Conservation (phyloP, 1,284 basidiomycete species). For the Cryptococcus sp. region DNA sequence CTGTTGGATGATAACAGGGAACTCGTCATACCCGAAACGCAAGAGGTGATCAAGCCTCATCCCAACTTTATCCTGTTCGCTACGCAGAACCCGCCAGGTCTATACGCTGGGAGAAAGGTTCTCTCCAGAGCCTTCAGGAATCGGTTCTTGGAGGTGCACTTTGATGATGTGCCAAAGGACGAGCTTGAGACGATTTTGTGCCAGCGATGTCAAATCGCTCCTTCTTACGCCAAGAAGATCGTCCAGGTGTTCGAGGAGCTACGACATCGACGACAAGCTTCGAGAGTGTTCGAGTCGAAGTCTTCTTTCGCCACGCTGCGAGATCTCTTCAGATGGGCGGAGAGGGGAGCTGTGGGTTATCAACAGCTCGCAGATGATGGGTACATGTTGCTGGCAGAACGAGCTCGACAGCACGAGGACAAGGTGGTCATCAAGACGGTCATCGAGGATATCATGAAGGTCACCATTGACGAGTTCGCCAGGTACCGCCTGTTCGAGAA, state of each 20-base stretch:
- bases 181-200: conserved; percentile 92
- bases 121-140: conserved; percentile 95
- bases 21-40: conserved; percentile 91
- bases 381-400: conserved; percentile 95
- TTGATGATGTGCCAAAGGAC: conserved; percentile 89
- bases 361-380: conserved; percentile 93
- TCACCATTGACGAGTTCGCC: conserved; percentile 65
- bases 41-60: conserved; percentile 89
- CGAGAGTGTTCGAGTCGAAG: conserved; percentile 95
- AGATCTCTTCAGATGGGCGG: conserved; percentile 96
- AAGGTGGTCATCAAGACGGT: conserved; percentile 85
- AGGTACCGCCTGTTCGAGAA: conserved; percentile 62
- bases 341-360: conserved; percentile 78
- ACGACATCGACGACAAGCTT: conserved; percentile 82
- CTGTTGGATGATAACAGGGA: conserved; percentile 97
- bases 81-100: conserved; percentile 94
- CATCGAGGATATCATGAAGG: conserved; percentile 84
- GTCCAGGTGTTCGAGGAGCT: conserved; percentile 90
- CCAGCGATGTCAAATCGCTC: conserved; percentile 81
- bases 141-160: conserved; percentile 98
- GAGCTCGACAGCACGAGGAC: conserved; percentile 78
- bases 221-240: conserved; percentile 84
- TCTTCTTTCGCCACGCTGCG: conserved; percentile 94
- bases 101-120: conserved; percentile 96
- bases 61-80: conserved; percentile 97